These are phyloP conservation scores for Lepidium africanum DNA, from an alignment of 345 rosid genomes.

Conservation along the genomic window DNA sequence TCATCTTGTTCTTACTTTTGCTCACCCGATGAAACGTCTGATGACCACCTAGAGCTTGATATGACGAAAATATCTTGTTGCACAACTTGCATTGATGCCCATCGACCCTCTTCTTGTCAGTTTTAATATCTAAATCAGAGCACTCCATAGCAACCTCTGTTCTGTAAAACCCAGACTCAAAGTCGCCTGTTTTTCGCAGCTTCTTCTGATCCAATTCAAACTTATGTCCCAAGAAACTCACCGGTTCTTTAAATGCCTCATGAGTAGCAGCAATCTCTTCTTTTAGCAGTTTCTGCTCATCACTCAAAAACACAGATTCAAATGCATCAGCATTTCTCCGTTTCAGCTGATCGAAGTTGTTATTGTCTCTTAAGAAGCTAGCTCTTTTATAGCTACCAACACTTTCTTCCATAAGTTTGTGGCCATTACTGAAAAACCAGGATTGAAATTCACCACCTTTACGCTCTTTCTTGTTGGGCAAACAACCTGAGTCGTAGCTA, in stretches of 20 bases:
- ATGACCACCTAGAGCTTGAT: slow-evolving; percentile 65
- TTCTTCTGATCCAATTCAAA: neutral
- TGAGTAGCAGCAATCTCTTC: neutral
- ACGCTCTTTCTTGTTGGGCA: slow-evolving; percentile 15
- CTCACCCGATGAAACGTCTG: slow-evolving; percentile 42
- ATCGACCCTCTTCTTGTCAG: slow-evolving; percentile 1
- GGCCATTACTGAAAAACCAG: neutral
- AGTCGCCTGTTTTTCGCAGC: neutral
- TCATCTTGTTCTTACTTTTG: slow-evolving; percentile 18
- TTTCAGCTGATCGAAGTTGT: neutral
- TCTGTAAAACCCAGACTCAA: neutral
- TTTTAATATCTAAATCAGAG: neutral
- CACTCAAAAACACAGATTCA: neutral
- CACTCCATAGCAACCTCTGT: neutral
- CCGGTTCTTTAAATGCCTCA: neutral
- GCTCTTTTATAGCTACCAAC: neutral
- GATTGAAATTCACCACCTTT: slow-evolving; percentile 2
- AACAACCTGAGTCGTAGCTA: slow-evolving; percentile 17
- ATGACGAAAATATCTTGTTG: slow-evolving; percentile 37
- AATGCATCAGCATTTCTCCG: neutral
- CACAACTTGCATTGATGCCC: slow-evolving; percentile 42
- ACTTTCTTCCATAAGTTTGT: neutral
- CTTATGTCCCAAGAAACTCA: slow-evolving; percentile 2
- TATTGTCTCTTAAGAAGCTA: neutral
- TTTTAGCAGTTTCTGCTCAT: neutral